Conservation (phyloP, 2,329 filamentous ascomycete genomes). For the Fusarium sp. region DNA sequence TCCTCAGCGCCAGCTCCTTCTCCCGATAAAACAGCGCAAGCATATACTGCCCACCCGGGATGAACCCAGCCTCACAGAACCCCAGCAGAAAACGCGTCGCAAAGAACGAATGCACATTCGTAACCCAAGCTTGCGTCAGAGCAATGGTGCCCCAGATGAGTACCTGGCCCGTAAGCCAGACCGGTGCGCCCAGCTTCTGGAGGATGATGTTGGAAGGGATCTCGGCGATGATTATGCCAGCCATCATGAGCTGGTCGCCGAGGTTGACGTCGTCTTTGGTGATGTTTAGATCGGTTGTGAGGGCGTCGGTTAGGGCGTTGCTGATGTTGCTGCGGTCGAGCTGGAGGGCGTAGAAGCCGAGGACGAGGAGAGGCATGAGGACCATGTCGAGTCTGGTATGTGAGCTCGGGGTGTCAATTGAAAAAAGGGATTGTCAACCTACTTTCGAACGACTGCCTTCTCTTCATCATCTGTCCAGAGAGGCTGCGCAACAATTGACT, state of each 20-base stretch:
- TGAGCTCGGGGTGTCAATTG: background rate
- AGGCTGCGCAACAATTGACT: background rate
- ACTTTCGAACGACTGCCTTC: conserved; percentile 17
- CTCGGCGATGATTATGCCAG: conserved; percentile 58
- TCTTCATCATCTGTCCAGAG: conserved; percentile 27
- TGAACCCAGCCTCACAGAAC: conserved; percentile 25
- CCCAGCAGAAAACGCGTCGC: conserved; percentile 29
- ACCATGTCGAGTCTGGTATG: conserved; percentile 43
- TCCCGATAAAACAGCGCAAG: conserved; percentile 16
- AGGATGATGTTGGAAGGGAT: conserved; percentile 35
- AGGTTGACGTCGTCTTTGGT: conserved; percentile 60
- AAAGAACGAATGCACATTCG: conserved; percentile 18
- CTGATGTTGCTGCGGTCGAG: conserved; percentile 50
- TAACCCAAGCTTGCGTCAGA: conserved; percentile 25
- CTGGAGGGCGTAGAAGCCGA: conserved; percentile 58
- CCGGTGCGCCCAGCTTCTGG: conserved; percentile 24
- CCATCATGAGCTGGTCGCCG: conserved; percentile 56
- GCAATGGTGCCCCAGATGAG: conserved; percentile 30
- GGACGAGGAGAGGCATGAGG: conserved; percentile 56
- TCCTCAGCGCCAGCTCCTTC: conserved; percentile 22
- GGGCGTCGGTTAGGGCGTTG: conserved; percentile 60
- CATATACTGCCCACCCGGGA: conserved; percentile 29
- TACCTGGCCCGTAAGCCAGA: conserved; percentile 33
- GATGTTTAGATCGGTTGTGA: conserved; percentile 55
- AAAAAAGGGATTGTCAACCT: conserved; percentile 11